A percentile compares a stretch with the other conserved stretches of the same genome.
Conservation (phyloP, 2,329 filamentous ascomycete species). For the Exophiala xenobiotica region DNA sequence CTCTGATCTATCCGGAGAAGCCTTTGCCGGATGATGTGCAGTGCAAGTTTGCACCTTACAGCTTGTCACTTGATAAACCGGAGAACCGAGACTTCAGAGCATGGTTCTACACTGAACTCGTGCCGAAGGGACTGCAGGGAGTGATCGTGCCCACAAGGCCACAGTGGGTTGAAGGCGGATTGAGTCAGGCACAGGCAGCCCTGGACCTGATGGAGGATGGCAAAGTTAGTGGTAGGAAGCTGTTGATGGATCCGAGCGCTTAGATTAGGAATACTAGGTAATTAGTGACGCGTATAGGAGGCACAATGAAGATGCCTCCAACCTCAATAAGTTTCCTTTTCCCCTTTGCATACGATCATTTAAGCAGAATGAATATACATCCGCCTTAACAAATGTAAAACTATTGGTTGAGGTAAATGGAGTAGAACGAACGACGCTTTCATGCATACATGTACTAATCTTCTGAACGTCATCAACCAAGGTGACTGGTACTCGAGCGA, state of each 20-base stretch:
- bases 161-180: conserved; percentile 36
- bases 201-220: conserved; percentile 44
- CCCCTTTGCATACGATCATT: no score
- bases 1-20: conserved; percentile 3
- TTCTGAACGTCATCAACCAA: no score
- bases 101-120: conserved; percentile 17
- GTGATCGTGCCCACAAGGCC: conserved; percentile 22
- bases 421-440: no score
- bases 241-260: conserved; percentile 35
- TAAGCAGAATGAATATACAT: no score
- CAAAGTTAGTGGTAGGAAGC: conserved; percentile 48
- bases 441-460: no score
- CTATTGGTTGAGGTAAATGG: no score
- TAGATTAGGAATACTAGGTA: not conserved
- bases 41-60: conserved; percentile 13
- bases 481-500: no score
- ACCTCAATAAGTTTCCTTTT: no score
- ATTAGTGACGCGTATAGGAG: no score
- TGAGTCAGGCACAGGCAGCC: conserved; percentile 46
- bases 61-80: conserved; percentile 11
- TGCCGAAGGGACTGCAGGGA: conserved; percentile 17
- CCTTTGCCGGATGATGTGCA: conserved; percentile 15
- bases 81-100: conserved; percentile 9
- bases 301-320: no score
- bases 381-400: no score